Evolutionary conservation across 805 yeast species (phyloP), one percentile per base, ranked within the genome.

Genomic region (Candida succiphila): DNA sequence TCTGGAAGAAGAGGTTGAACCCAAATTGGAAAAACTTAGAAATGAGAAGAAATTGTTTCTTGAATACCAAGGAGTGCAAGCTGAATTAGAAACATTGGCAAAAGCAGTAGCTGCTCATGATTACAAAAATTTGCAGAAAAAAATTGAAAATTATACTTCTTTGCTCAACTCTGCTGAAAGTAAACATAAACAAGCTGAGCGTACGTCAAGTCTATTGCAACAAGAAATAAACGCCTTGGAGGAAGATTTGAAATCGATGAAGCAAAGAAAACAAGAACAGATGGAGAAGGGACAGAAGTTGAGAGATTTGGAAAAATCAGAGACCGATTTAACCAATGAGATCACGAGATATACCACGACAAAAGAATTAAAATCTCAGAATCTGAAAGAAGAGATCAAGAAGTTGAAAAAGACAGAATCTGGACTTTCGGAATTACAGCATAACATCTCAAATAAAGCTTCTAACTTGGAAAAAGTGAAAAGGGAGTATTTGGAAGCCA

Each of bases 1-100:
- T 29, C 62, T 89, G 36, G 62, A 63, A 14, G 96, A 88, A 50
- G 97, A 92, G 53, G 89, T 92, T 39, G 94, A 84, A 50, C 98
- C 98, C 4, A 86, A 87, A 51, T 63, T 92, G 32, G 88, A 81
- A 37, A 78, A 79, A 47, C 62, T 88, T 32, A 69, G 94, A 40
- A 69, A 69, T 35, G 96, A 89, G 46, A 89, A 87, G 57, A 72
- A 92, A 47, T 65, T 75, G 19, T 88, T 81, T 48, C 55, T 87
- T 24, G 96, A 89, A 49, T 88, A 70, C 54, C 96, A 89, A 58
- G 86, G 82, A 37, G 72, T 82, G 9, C 92, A 83, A 45, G 65
- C 83, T 6, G 87, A 84, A 45, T 61, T 84, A 38, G 96, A 89
- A 54, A 76, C 78, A 28, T 58, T 82, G 23, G 67, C 81, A 14